phyloP scores from a whole-genome alignment of 176 grass and related monocot species.

The Dactylis glomerata region DNA sequence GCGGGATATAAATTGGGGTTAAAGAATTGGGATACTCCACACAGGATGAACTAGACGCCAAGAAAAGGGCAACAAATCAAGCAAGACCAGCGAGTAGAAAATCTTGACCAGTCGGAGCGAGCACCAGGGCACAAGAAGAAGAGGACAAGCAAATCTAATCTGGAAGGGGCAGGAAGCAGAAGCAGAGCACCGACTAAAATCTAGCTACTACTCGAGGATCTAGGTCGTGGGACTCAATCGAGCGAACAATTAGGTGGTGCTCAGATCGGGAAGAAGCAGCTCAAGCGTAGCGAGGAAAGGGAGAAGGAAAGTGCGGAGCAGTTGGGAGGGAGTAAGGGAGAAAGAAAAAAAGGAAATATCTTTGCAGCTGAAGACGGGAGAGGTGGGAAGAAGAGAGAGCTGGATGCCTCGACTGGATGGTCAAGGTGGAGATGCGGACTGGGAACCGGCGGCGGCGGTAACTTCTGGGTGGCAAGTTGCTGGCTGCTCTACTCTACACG shows the following conservation, averaged over 20 bases:
- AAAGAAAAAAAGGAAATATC: constrained; percentile 9
- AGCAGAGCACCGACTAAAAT: not conserved
- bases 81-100: not conserved
- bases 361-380: not conserved
- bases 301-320: not conserved
- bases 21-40: constrained; percentile 6
- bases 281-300: not conserved
- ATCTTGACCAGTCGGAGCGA: not conserved
- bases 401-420: not conserved
- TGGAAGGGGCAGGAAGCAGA: constrained; percentile 1
- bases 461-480: not conserved
- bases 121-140: not conserved
- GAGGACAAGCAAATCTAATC: constrained; percentile 31
- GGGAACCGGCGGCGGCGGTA: constrained; percentile 9
- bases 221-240: not conserved
- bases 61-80: not conserved
- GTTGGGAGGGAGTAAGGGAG: not conserved
- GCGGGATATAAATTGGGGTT: not conserved
- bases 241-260: not conserved
- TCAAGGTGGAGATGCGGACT: not conserved
- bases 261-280: constrained; percentile 30
- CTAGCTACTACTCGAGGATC: not conserved
- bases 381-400: not conserved
- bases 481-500: not conserved
- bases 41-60: not conserved